Base-by-base conservation (phyloP, 2,329 filamentous ascomycete species). In the Paraphaeosphaeria sporulosa region DNA sequence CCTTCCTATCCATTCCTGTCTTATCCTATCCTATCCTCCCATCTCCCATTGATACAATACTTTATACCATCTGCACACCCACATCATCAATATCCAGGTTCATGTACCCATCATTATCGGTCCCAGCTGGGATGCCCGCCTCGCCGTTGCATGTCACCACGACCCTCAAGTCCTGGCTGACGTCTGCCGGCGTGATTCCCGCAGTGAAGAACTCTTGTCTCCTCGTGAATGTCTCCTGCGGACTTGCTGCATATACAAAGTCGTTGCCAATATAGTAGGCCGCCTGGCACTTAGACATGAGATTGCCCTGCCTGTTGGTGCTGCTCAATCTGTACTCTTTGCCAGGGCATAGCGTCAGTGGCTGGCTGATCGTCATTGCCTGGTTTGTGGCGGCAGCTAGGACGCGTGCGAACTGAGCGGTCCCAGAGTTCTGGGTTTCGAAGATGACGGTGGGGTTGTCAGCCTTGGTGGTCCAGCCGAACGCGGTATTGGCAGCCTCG, bases 331-430 rank as follows among this genome's bases (percentile, higher is more conserved):
- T 19, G 63, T 76, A 74, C 40, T 64, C 55, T 34, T 57, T 62
- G 17, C 68, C 68, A 2, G 73, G 72, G 55, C 69, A 72, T 2
- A 76, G 66, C 0, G 69, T 71, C 10, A 77, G 10, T 10, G 71
- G 65, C 51, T 76, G 71, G 0, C 57, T 66, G 34, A 75, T 59
- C 10, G 52, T 62, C 34, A 73, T 49, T 9, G 55, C 58, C 7
- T 61, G 58, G 30, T 66, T 71, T 0, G 71, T 55, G 13, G 63
- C 64, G 23, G 70, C 65, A 46, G 64, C 67, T 43, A 67, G 61
- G 51, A 77, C 64, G 40, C 67, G 69, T 6, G 66, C 71, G 8
- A 60, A 51, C 25, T 61, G 58, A 32, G 21, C 21, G 12, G 9
- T 10, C 2, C 30, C 10, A 34, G 58, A 64, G 55, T 66, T 65